Conservation (phyloP, 2,329 filamentous ascomycete species). For the Fusarium mundagurra region DNA sequence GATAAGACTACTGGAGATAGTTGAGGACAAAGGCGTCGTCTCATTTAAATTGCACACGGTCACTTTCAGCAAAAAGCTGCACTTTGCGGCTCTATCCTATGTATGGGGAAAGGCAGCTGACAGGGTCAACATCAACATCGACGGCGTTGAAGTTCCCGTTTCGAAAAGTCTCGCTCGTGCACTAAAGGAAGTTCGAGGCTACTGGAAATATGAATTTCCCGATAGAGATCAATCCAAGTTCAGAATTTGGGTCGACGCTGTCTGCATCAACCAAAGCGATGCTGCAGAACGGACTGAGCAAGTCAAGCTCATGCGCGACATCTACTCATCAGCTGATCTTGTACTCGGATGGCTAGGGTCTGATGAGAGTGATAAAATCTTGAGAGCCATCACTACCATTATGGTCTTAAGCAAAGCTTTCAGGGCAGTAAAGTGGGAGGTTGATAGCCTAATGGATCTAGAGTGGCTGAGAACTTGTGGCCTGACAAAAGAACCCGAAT, state of each 20-base stretch:
- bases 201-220: not conserved
- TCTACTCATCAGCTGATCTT: conserved; percentile 1
- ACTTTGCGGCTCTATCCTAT: not conserved
- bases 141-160: not conserved
- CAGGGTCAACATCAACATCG: not conserved
- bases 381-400: not conserved
- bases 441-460: not conserved
- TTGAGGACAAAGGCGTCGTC: not conserved
- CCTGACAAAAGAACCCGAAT: not conserved
- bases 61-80: not conserved
- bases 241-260: conserved; percentile 2
- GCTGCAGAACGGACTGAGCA: conserved; percentile 1
- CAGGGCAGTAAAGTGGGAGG: not conserved
- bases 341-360: not conserved
- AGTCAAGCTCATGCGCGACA: conserved; percentile 12
- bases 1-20: not conserved
- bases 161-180: not conserved
- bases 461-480: not conserved
- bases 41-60: not conserved
- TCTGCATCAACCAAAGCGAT: not conserved
- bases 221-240: not conserved
- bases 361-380: not conserved
- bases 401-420: not conserved
- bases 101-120: not conserved
- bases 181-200: not conserved